Evolutionary conservation across 2,329 filamentous ascomycete genomes (phyloP), one percentile per base, ranked within the genome.

Genomic region (Fusarium oligoseptatum): DNA sequence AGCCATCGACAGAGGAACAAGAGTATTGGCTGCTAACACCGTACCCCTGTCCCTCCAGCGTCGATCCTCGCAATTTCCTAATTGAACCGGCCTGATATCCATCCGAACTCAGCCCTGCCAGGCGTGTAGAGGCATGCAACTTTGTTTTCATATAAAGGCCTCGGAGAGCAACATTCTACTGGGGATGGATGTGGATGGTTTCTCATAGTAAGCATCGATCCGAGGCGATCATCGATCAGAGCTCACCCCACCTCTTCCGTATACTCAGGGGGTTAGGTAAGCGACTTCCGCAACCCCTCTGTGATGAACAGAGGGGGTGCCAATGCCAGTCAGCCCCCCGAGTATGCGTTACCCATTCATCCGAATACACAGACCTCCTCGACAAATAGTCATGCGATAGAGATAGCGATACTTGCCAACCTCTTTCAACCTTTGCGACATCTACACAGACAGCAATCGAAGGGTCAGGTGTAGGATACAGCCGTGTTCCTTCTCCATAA

Each of bases 71-170:
- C 29, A 60, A 60, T 60, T 39, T 65, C 32, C 39, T 52, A 32
- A 39, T 41, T 60, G 32, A 57, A 17, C 55, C 55, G 45, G 60
- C 22, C n/a, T 63, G 45, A 63, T n/a, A 56, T 56, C 48, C 48
- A 22, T 60, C 63, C 63, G 41, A 48, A n/a, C 27, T 65, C 62
- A 65, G 55, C 55, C 52, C 56, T 66, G 64, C 20, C 43, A 60
- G 52, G 62, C 62, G 37, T 6, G 10, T 15, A 12, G 7, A 63
- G 6, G 17, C 6, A 32, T 52, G 17, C 27, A 50, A 20, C 20
- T n/a, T 20, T 12, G n/a, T 14, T 56, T 34, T 20, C n/a, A 36
- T 56, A 27, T 10, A 10, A 6, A 55, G 29, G 10, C 6, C 10
- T 52, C 17, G 7, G 2, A 24, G 43, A 27, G 43, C 1, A 48